These are phyloP conservation scores for Aspergillus ustus DNA, from an alignment of 2,329 filamentous ascomycete genomes.

Conservation along the genomic window DNA sequence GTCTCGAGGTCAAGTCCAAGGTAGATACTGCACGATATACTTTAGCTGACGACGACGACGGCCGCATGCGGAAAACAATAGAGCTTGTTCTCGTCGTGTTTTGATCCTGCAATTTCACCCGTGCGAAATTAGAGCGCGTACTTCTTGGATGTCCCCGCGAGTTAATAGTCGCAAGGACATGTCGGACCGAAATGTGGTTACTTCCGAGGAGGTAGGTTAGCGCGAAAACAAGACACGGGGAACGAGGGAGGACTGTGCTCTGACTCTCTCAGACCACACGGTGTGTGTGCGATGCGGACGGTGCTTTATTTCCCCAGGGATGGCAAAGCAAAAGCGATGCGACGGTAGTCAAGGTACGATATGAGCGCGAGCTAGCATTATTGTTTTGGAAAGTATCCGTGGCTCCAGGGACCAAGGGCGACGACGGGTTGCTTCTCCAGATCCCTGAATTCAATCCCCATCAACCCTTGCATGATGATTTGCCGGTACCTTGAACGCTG, in stretches of 20 bases:
- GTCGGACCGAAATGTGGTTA: background rate
- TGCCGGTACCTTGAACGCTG: constrained; percentile 2
- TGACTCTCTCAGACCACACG: background rate
- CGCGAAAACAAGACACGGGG: background rate
- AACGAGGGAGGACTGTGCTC: background rate
- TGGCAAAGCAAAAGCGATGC: background rate
- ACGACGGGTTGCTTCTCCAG: constrained; percentile 1
- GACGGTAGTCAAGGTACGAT: background rate
- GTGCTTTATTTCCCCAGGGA: background rate
- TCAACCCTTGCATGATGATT: constrained; percentile 24
- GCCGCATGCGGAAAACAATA: background rate
- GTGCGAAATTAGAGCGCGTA: background rate
- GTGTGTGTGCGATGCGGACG: background rate
- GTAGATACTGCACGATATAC: background rate
- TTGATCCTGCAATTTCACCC: background rate
- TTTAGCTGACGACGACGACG: background rate
- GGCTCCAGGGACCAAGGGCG: background rate
- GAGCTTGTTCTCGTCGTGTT: background rate
- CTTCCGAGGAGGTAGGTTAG: background rate
- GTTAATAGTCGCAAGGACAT: background rate
- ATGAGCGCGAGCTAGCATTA: background rate
- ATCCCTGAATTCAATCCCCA: constrained; percentile 21
- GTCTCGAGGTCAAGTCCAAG: background rate
- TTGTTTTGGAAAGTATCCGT: background rate
- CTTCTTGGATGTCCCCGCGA: background rate